Percentiles rank a stretch among this genome's conserved stretches.
phyloP scores from a whole-genome alignment of 345 rosid species.

The Eucalyptus decipiens region DNA sequence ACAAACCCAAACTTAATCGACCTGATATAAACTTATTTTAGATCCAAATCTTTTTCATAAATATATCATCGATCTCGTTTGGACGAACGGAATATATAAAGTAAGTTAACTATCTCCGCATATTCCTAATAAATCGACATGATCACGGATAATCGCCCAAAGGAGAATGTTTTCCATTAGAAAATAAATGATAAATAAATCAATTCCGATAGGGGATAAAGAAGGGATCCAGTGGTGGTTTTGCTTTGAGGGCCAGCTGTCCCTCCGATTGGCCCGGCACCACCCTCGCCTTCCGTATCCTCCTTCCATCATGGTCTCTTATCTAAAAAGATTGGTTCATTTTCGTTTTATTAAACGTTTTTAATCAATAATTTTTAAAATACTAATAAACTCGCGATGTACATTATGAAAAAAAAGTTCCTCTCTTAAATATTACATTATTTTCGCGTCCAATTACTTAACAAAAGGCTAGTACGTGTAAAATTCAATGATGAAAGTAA shows the following conservation, averaged over 20 bases:
- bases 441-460: too few relatives aligned
- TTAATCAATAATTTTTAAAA: too few relatives aligned
- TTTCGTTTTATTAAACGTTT: too few relatives aligned
- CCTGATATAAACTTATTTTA: too few relatives aligned
- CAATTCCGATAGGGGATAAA: background rate
- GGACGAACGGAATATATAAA: background rate
- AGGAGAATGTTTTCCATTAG: fast-evolving
- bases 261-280: too few relatives aligned
- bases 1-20: too few relatives aligned
- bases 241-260: background rate
- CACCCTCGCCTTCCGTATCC: background rate
- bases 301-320: background rate
- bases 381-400: too few relatives aligned
- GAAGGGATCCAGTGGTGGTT: background rate
- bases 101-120: background rate
- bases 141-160: background rate
- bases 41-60: background rate
- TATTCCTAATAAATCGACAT: fast-evolving
- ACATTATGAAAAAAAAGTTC: too few relatives aligned
- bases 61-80: background rate
- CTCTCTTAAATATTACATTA: too few relatives aligned
- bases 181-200: background rate
- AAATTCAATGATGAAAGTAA: too few relatives aligned
- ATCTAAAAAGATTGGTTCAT: too few relatives aligned
- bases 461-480: too few relatives aligned